Base-by-base conservation (phyloP, 805 yeast species). In the Kodamaea jinghongensis region DNA sequence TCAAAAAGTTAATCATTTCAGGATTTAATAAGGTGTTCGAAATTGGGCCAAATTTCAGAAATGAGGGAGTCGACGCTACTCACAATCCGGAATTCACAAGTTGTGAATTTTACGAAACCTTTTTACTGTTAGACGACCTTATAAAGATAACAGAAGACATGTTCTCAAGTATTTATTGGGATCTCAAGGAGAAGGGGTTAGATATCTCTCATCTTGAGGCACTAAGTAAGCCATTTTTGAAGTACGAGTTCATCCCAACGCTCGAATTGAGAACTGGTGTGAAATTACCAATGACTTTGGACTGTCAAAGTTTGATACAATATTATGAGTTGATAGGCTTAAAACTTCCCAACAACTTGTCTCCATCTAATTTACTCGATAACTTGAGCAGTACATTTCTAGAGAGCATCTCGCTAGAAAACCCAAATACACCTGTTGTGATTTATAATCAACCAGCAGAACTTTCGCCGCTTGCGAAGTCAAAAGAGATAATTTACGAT, bases 1-100 rank as follows among this genome's bases (percentile, higher is more conserved):
- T 93, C 40, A 93, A 93, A 55, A 75, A 85, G 47, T 63, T 93
- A 36, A 76, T 89, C 2, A 79, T 91, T 25, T 74, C 86, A 6
- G 99, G 99, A 1, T 79, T 90, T 52, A 95, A 90, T 49, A 79
- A 76, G 48, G 82, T 93, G 2, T 93, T 78, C 60, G 98, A 93
- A 54, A 77, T 93, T 38, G 97, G 97, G 0, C 73, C 76, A 38
- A 81, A 73, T 33, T 93, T 90, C 60, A 71, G 99, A 51, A 93
- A 93, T 54, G 99, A 93, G 63, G 96, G 97, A 5, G 72, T 91
- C 20, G 99, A 91, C 57, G 71, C 84, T 1, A 86, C 96, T 0
- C 99, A 91, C 58, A 93, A 91, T 60, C 96, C 96, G 0, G 99
- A 91, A 55, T 91, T 90, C 57, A 83, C 96, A 1, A 78, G 88